Evolutionary conservation across 2,329 filamentous ascomycete genomes (phyloP), one percentile per base, ranked within the genome.

Genomic region (Alternaria arbusti): DNA sequence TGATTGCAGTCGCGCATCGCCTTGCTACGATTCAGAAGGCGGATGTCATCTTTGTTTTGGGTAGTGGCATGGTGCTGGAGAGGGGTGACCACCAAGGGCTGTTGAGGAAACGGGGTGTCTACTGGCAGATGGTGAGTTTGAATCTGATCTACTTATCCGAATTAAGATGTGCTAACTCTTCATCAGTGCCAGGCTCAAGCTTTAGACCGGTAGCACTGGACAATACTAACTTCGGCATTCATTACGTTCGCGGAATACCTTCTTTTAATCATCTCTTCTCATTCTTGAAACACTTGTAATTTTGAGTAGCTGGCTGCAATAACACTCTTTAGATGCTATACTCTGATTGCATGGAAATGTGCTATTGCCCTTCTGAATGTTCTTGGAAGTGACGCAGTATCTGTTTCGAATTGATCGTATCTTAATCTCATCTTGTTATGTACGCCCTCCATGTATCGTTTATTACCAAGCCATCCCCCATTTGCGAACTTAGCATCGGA

Each of bases 11-110:
- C 46, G 79, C 79, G 25, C 79, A 80, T 66, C 69, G 78, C 1
- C 66, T 80, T 7, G 77, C 77, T 10, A 80, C 78, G 28, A 73
- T 80, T 30, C 78, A 80, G 64, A 79, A 78, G 46, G 78, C 78
- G 3, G 74, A 80, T 65, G 57, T 77, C 2, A 80, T 80, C 26
- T 79, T 78, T 54, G 78, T 80, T 15, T 49, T 80, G 63, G 71
- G 78, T 1, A 71, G 73, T 55, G 77, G 77, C 3, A 72, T 63
- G 52, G 74, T 80, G 10, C 25, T 80, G 44, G 78, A 80, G 65
- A 57, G 69, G 44, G 78, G 78, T 1, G 72, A 73, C 57, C 78
- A 80, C 63, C 69, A 74, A 54, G 62, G 56, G 3, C 47, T 80
- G 58, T 59, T 70, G 70, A 74, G 66, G 61, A 74, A 62, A 65